These are phyloP conservation scores for Fusarium napiforme DNA, from an alignment of 2,329 filamentous ascomycete species.

Conservation along the genomic window DNA sequence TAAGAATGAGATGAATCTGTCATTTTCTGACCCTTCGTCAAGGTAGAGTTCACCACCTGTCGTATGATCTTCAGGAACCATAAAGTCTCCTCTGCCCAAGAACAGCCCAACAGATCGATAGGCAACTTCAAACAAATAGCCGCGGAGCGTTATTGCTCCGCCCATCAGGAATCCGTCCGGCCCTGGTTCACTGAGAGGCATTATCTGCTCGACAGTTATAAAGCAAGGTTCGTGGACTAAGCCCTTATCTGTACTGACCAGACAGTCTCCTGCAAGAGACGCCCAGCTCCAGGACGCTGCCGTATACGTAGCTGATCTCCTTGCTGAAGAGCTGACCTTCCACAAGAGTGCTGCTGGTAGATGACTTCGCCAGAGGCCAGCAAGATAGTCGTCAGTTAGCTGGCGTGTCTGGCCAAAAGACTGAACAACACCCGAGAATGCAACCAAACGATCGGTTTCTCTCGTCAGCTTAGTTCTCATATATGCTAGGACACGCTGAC, in stretches of 20 bases:
- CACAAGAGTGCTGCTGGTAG: not conserved
- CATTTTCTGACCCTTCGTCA: not conserved
- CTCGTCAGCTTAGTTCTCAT: not conserved
- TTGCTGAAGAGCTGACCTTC: not conserved
- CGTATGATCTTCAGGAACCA: not conserved
- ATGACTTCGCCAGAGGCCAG: not conserved
- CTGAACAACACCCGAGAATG: not conserved
- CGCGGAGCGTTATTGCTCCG: not conserved
- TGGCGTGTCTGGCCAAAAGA: not conserved
- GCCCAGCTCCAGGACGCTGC: not conserved
- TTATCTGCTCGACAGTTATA: not conserved
- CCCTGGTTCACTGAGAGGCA: not conserved
- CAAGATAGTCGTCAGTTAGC: not conserved
- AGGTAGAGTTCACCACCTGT: not conserved
- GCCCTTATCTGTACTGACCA: not conserved
- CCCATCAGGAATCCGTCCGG: not conserved
- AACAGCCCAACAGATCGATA: not conserved
- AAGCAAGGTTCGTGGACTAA: not conserved
- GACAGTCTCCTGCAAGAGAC: not conserved
- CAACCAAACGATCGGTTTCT: not conserved
- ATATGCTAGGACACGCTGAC: not conserved
- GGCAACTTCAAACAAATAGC: not conserved
- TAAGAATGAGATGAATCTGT: not conserved
- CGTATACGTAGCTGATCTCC: not conserved
- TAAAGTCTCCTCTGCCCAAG: not conserved